phyloP scores from a whole-genome alignment of 148 eudicot species.

The Amaranthus hypochondriacus region DNA sequence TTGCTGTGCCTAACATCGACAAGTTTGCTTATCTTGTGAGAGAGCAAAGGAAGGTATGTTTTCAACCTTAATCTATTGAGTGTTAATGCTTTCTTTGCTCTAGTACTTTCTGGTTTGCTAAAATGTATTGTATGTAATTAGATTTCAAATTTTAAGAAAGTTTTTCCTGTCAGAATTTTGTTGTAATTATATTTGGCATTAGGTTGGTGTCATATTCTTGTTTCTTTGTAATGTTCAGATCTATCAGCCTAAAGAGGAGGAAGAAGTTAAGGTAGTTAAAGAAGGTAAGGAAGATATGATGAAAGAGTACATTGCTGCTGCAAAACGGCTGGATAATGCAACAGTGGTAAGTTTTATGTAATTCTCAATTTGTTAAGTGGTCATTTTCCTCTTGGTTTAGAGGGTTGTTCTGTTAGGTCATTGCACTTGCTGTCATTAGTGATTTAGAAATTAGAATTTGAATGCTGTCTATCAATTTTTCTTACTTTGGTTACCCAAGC shows the following conservation, averaged over 20 bases:
- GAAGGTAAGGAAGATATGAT: slow-evolving; percentile 51
- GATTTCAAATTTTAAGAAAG: background rate
- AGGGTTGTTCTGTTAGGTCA: background rate
- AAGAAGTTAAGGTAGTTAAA: slow-evolving; percentile 66
- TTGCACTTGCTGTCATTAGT: background rate
- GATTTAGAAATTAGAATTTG: background rate
- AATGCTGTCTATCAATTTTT: background rate
- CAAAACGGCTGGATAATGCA: slow-evolving; percentile 52
- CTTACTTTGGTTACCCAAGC: too few species aligned
- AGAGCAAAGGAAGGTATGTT: slow-evolving; percentile 84
- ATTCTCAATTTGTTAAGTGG: background rate
- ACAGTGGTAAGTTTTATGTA: slow-evolving; percentile 46
- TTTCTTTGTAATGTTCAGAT: slow-evolving; percentile 36
- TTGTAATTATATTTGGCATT: too few species aligned
- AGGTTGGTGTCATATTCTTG: too few species aligned
- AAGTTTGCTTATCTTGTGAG: slow-evolving; percentile 66
- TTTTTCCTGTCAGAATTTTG: background rate
- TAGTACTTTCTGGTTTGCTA: background rate
- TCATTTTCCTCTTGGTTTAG: background rate
- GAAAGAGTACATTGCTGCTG: slow-evolving; percentile 62
- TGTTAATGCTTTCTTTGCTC: background rate
- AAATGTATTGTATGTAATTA: background rate
- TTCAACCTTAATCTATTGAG: background rate
- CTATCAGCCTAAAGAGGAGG: slow-evolving; percentile 65
- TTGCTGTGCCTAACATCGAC: slow-evolving; percentile 90